These are phyloP conservation scores for Dittrichia graveolens DNA, from an alignment of 129 eudicot species.

Conservation along the genomic window DNA sequence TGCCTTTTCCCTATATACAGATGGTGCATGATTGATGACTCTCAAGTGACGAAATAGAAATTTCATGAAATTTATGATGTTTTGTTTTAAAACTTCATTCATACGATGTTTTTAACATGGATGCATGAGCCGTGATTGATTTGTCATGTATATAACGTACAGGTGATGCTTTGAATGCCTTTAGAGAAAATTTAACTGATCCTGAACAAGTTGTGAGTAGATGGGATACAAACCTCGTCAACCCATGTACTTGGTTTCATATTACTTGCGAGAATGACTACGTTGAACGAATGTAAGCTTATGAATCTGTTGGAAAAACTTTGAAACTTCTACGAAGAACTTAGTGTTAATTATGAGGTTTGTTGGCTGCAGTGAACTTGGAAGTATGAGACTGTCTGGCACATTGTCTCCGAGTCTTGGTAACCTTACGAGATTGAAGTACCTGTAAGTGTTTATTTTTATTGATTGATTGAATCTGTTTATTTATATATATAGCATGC, in stretches of 20 bases:
- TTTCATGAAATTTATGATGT: too few species aligned
- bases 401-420: conserved; percentile 64
- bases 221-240: conserved; percentile 64
- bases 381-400: conserved; percentile 66
- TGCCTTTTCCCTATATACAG: too few species aligned
- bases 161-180: conserved; percentile 67
- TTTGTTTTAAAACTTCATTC: too few species aligned
- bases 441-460: conserved; percentile 70
- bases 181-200: conserved; percentile 44
- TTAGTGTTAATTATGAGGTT: background rate
- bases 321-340: background rate
- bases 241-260: conserved; percentile 78
- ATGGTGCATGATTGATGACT: too few species aligned
- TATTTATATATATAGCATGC: too few species aligned
- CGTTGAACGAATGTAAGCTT: conserved; percentile 69
- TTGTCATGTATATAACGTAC: background rate
- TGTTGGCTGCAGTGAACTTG: conserved; percentile 61
- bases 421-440: conserved; percentile 53
- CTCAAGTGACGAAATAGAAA: too few species aligned
- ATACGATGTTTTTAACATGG: too few species aligned
- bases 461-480: too few species aligned
- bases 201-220: conserved; percentile 63
- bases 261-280: conserved; percentile 61
- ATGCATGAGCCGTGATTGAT: too few species aligned
- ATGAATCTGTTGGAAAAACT: background rate